These are phyloP conservation scores for Saraca asoca DNA, from an alignment of 331 rosid species.

Conservation along the genomic window DNA sequence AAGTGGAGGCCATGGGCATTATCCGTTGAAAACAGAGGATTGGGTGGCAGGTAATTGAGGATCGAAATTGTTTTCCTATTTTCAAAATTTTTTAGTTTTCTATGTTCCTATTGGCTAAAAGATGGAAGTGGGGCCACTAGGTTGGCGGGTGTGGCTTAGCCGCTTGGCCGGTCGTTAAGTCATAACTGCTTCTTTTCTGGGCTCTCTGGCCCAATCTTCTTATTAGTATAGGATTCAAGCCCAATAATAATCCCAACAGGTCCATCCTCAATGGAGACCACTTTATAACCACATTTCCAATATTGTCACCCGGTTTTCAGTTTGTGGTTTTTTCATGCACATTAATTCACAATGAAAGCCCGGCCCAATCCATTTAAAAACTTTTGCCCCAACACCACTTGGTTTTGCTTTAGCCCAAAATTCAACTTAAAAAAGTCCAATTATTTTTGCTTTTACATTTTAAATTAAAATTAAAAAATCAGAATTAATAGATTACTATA, in stretches of 20 bases:
- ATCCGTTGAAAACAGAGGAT: slow-evolving; percentile 29
- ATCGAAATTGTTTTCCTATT: neutral
- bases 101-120: slow-evolving; percentile 31
- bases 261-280: too few relatives aligned
- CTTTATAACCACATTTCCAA: too few relatives aligned
- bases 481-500: too few relatives aligned
- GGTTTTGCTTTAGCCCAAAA: too few relatives aligned
- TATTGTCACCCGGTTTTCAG: too few relatives aligned
- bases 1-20: slow-evolving; percentile 57
- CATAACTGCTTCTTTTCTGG: neutral
- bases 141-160: neutral
- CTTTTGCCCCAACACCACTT: too few relatives aligned
- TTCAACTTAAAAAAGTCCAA: too few relatives aligned
- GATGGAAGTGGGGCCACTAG: slow-evolving; percentile 20
- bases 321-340: too few relatives aligned
- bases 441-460: too few relatives aligned
- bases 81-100: neutral
- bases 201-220: neutral
- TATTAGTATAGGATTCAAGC: neutral
- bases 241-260: neutral
- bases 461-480: too few relatives aligned
- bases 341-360: too few relatives aligned
- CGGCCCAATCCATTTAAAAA: too few relatives aligned
- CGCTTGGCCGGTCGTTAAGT: slow-evolving; percentile 1
- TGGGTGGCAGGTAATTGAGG: slow-evolving; percentile 31